Evolutionary conservation across 2,329 filamentous ascomycete genomes (phyloP), one percentile per base, ranked within the genome.

Genomic region (Pseudogymnoascus sp.): DNA sequence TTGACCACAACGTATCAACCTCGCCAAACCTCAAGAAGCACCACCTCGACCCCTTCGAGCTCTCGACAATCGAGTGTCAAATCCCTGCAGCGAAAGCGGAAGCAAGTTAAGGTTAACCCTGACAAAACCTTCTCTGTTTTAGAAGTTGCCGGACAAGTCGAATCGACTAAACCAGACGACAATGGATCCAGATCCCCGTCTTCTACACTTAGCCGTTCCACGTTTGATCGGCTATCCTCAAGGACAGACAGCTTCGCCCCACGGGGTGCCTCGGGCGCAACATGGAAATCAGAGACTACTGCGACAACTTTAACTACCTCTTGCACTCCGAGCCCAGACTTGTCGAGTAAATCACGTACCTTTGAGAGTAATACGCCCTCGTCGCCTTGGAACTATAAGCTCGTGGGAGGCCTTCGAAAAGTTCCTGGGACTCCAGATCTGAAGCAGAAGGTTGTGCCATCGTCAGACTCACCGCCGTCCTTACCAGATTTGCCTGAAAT

Each of bases 401-500:
- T 74, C 38, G 69, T 72, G 12, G 73, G 72, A 59, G 72, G 72
- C 61, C 67, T 74, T 62, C 70, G 73, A 37, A 73, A 73, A 65
- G 73, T 74, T 31, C 69, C 72, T 40, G 70, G 70, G 63, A 73
- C 70, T 64, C 72, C 72, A 67, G 70, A 74, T 62, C 65, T 68
- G 42, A 73, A 73, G 65, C 67, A 69, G 42, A 71, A 68, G 63
- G 38, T 18, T 42, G 21, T 31, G 11, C 16, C 37, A 56, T 33
- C 14, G 14, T 33, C 61, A 63, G 63, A 63, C 23, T 31, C 44
- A 40, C 50, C 53, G 33, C 31, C 31, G 31, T 44, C 53, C 40
- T 40, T 40, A 38, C 21, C 40, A 25, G 61, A 63, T 7, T 61
- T 60, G 50, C 35, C 61, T 10, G 61, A 31, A 60, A 40, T 59